phyloP scores from a whole-genome alignment of 371 early-diverging fungal genomes.

The Dichotomocladium elegans region DNA sequence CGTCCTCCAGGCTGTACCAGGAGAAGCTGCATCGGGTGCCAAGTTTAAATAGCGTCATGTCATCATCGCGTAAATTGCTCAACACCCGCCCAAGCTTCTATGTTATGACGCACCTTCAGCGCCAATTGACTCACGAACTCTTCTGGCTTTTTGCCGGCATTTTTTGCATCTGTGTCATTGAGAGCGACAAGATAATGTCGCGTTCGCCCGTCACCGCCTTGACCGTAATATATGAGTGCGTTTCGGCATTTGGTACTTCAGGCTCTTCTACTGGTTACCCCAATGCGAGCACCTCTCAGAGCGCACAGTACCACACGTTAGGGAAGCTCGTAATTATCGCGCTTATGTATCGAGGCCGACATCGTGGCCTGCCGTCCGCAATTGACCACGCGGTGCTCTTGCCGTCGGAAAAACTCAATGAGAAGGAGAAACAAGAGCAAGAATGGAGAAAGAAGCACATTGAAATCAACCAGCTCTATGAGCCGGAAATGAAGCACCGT shows the following conservation, averaged over 20 bases:
- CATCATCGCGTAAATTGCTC: conserved; percentile 3
- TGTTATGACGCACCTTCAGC: conserved; percentile 18
- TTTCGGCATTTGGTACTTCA: conserved; percentile 18
- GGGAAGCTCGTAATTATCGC: conserved; percentile 11
- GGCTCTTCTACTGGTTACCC: conserved; percentile 17
- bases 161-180: conserved; percentile 10
- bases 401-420: conserved; percentile 30
- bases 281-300: conserved; percentile 2
- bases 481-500: not conserved
- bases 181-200: conserved; percentile 10
- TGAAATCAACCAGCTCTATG: not conserved
- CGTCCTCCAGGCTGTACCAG: no score
- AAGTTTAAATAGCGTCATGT: conserved; percentile 10
- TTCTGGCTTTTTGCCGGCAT: conserved; percentile 14
- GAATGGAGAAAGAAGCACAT: conserved; percentile 3
- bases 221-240: conserved; percentile 14
- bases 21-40: conserved; percentile 1
- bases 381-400: conserved; percentile 47
- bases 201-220: conserved; percentile 11
- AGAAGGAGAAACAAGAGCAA: conserved; percentile 6
- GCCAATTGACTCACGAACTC: conserved; percentile 15
- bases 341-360: conserved; percentile 20
- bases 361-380: conserved; percentile 34
- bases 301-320: conserved; percentile 9
- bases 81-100: conserved; percentile 14